Conservation (phyloP, 2,329 filamentous ascomycete species). For the Diaporthe helianthi region DNA sequence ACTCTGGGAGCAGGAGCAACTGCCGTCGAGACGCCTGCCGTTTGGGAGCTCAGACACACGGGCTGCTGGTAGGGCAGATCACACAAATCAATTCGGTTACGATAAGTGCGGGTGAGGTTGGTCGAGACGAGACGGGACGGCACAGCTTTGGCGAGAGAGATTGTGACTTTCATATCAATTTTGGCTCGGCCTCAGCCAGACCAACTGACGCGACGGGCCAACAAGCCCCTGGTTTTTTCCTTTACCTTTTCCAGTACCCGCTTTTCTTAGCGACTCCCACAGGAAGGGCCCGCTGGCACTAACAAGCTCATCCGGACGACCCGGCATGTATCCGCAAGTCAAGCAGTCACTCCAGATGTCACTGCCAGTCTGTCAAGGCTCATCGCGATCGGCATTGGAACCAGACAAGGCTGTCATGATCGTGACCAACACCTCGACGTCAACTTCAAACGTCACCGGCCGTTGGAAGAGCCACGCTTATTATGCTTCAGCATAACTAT, state of each 20-base stretch:
- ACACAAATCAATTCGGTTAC: not conserved
- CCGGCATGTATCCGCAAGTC: not conserved
- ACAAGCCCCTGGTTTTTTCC: not conserved
- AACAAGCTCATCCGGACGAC: slow-evolving; percentile 16
- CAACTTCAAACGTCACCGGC: slow-evolving; percentile 22
- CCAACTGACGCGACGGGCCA: not conserved
- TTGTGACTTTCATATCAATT: slow-evolving; percentile 22
- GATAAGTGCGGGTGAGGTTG: not conserved
- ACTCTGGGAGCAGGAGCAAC: not conserved
- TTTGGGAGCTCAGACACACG: slow-evolving; percentile 17
- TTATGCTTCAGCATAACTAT: slow-evolving; percentile 11
- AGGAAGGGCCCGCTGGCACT: not conserved
- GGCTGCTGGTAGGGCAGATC: not conserved
- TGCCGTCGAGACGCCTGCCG: slow-evolving; percentile 17
- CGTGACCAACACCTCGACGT: not conserved
- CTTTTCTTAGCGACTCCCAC: slow-evolving; percentile 6
- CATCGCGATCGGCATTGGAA: slow-evolving; percentile 14
- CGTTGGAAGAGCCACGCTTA: not conserved
- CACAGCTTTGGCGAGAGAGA: not conserved
- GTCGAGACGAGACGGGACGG: not conserved
- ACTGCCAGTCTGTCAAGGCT: too few species aligned
- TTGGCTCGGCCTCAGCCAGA: slow-evolving; percentile 22
- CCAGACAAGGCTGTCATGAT: not conserved
- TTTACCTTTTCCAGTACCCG: not conserved
- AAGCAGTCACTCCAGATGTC: too few species aligned